Percentiles rank a stretch among this genome's conserved stretches.
Evolutionary conservation across 495 filamentous ascomycete genomes (phyloP).

Genomic region (Apodospora peruviana): DNA sequence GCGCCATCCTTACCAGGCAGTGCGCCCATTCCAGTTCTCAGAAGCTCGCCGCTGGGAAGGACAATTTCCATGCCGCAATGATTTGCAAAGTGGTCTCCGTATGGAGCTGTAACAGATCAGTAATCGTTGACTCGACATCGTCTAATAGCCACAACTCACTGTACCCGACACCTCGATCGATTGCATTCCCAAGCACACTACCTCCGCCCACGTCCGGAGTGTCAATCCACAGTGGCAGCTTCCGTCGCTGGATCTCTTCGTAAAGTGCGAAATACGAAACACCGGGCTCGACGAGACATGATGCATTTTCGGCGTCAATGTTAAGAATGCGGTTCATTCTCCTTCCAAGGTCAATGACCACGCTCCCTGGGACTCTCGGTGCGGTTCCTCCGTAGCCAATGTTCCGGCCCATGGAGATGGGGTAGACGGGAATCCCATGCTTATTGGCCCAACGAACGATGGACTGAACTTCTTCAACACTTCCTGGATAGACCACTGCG

Average conservation of each 20-base stretch:
- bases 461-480: constrained; percentile 39
- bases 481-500: constrained; percentile 36
- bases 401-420: constrained; percentile 48
- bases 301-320: constrained; percentile 45
- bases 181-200: constrained; percentile 48
- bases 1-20: constrained; percentile 33
- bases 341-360: constrained; percentile 47
- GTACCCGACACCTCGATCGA: constrained; percentile 53
- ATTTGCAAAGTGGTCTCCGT: constrained; percentile 45
- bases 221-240: constrained; percentile 44
- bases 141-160: no score
- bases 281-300: constrained; percentile 51
- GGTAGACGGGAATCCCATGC: constrained; percentile 44
- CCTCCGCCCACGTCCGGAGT: constrained; percentile 52
- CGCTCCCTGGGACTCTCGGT: constrained; percentile 44
- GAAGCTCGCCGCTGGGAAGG: constrained; percentile 46
- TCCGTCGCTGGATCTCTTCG: constrained; percentile 40
- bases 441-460: constrained; percentile 41
- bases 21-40: constrained; percentile 56
- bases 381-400: constrained; percentile 53
- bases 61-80: constrained; percentile 54
- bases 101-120: neutral
- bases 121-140: constrained; percentile 2
- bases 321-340: constrained; percentile 50
- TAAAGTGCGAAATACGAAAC: constrained; percentile 50